phyloP scores from a whole-genome alignment of 768 basidiomycete species.

The Pulveroboletus sp. region DNA sequence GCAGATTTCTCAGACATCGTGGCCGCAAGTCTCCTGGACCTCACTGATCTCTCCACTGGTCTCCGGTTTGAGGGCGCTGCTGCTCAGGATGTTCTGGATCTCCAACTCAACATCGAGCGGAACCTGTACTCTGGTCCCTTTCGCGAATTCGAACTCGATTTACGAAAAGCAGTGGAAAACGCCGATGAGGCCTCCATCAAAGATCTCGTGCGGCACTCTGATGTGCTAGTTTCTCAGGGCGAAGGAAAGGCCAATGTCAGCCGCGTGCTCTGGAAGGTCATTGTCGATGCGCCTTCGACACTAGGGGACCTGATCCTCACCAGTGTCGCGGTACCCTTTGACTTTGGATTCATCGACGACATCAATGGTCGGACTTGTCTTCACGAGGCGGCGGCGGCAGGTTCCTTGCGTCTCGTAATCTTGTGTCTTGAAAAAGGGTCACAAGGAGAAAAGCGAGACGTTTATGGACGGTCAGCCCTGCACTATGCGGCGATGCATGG shows the following conservation, averaged over 20 bases:
- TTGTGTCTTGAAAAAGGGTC: conserved; percentile 77
- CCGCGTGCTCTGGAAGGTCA: conserved; percentile 93
- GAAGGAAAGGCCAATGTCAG: conserved; percentile 70
- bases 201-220: conserved; percentile 71
- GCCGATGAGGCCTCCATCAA: conserved; percentile 58
- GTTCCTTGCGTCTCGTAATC: conserved; percentile 70
- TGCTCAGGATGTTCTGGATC: conserved; percentile 71
- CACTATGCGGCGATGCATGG: conserved; percentile 98
- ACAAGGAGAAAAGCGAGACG: conserved; percentile 71
- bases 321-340: conserved; percentile 66
- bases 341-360: conserved; percentile 91
- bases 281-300: conserved; percentile 74
- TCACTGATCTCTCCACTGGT: conserved; percentile 72
- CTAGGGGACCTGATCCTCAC: conserved; percentile 73
- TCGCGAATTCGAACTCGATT: conserved; percentile 84
- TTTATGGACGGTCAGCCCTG: conserved; percentile 89
- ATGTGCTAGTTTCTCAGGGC: conserved; percentile 57
- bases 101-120: conserved; percentile 66
- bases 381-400: conserved; percentile 90
- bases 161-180: conserved; percentile 72
- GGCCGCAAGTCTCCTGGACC: conserved; percentile 75
- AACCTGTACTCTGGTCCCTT: conserved; percentile 67
- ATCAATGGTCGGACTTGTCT: conserved; percentile 95
- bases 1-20: conserved; percentile 93
- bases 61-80: conserved; percentile 77